Conservation (phyloP, 192 early-diverging fungal species). For the Phycomyces nitens region DNA sequence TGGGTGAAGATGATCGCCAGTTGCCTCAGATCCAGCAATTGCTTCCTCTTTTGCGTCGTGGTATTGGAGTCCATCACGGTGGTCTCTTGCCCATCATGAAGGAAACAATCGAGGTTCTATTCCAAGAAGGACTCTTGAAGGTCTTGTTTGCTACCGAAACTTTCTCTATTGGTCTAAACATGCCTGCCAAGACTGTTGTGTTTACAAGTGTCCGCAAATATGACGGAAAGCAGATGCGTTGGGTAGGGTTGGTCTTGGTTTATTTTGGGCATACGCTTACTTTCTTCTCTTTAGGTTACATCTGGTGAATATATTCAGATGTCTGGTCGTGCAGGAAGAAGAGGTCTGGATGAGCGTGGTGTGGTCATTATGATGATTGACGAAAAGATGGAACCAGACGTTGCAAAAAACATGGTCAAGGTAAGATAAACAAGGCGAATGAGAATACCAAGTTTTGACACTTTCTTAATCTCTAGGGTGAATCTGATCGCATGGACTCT, state of each 20-base stretch:
- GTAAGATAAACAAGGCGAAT: conserved; percentile 24
- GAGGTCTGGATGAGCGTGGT: conserved; percentile 95
- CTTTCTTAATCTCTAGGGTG: conserved; percentile 38
- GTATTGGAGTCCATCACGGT: conserved; percentile 96
- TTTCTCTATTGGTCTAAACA: conserved; percentile 98
- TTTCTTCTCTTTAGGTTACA: conserved; percentile 37
- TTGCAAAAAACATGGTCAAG: conserved; percentile 93
- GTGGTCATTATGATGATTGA: conserved; percentile 96
- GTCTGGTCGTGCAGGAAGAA: conserved; percentile 95
- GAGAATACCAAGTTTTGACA: too few relatives aligned
- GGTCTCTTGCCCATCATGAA: conserved; percentile 94
- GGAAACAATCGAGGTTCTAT: conserved; percentile 95
- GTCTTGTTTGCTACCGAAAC: conserved; percentile 99
- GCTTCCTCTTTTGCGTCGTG: conserved; percentile 84
- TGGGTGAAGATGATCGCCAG: conserved; percentile 85
- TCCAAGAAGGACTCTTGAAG: conserved; percentile 95
- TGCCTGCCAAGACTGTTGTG: conserved; percentile 98
- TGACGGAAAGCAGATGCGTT: conserved; percentile 85
- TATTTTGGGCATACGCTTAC: not conserved
- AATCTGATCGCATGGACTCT: conserved; percentile 81
- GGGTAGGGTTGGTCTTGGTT: conserved; percentile 43
- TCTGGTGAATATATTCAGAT: conserved; percentile 99
- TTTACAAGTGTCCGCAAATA: conserved; percentile 92
- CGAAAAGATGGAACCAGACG: conserved; percentile 89
- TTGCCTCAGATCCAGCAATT: conserved; percentile 93